Conservation (phyloP, 1,284 basidiomycete species). For the Apiotrichum sp. region DNA sequence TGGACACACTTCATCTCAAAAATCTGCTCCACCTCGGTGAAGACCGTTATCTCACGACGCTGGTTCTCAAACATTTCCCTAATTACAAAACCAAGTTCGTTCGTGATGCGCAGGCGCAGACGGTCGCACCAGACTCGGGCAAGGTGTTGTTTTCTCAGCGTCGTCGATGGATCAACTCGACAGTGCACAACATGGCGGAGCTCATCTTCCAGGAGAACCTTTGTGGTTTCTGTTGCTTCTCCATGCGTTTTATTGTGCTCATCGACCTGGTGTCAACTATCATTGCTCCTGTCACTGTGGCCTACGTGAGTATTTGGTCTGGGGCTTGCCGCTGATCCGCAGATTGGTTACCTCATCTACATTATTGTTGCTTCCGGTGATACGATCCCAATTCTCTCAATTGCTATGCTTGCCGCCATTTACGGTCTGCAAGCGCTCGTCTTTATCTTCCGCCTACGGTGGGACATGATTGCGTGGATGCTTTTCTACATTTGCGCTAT, state of each 20-base stretch:
- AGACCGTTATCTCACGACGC: slow-evolving; percentile 93
- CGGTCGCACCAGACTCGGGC: slow-evolving; percentile 84
- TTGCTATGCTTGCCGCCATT: slow-evolving; percentile 86
- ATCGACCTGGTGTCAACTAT: slow-evolving; percentile 88
- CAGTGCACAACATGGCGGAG: slow-evolving; percentile 92
- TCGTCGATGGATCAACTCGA: slow-evolving; percentile 98
- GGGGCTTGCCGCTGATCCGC: background rate
- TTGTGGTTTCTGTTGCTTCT: slow-evolving; percentile 96
- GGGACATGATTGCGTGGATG: slow-evolving; percentile 98
- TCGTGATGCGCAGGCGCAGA: slow-evolving; percentile 78
- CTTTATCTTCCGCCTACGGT: slow-evolving; percentile 78
- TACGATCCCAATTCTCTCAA: slow-evolving; percentile 66
- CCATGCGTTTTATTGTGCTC: slow-evolving; percentile 96
- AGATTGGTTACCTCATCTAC: slow-evolving; percentile 84
- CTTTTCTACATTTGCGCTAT: slow-evolving; percentile 90
- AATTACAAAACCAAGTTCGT: slow-evolving; percentile 94
- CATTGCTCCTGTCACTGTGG: slow-evolving; percentile 86
- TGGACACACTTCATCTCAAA: slow-evolving; percentile 92
- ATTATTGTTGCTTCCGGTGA: slow-evolving; percentile 60
- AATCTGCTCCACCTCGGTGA: slow-evolving; percentile 93
- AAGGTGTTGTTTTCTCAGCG: slow-evolving; percentile 84
- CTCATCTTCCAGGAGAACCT: slow-evolving; percentile 82
- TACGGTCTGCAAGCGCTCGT: slow-evolving; percentile 86
- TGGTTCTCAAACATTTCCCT: slow-evolving; percentile 94
- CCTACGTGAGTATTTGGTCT: slow-evolving; percentile 63